Evolutionary conservation across 2,329 filamentous ascomycete genomes (phyloP).

Genomic region (Keithomyces neogunnii): DNA sequence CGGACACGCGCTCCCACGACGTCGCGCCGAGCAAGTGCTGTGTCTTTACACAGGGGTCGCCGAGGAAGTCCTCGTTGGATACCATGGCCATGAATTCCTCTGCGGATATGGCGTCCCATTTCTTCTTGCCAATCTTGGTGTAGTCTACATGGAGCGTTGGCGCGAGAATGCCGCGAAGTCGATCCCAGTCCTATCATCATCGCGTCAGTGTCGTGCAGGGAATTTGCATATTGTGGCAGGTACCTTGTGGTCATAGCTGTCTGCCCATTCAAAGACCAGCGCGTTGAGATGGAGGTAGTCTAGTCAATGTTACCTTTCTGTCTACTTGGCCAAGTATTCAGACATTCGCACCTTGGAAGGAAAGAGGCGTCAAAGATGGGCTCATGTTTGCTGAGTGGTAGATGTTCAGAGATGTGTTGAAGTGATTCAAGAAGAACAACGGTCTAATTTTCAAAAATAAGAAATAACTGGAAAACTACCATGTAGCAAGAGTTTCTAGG

Average conservation of each 20-base stretch:
- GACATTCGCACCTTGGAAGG: background rate
- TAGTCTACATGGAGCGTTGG: slow-evolving; percentile 28
- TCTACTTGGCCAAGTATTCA: background rate
- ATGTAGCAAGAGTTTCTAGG: too few species aligned
- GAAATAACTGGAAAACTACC: too few species aligned
- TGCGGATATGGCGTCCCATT: slow-evolving; percentile 46
- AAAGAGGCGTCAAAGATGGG: background rate
- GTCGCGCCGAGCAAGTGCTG: slow-evolving; percentile 49
- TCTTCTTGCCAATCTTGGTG: slow-evolving; percentile 38
- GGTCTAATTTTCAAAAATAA: too few species aligned
- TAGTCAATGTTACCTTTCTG: background rate
- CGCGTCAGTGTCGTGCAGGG: background rate
- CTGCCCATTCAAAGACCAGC: slow-evolving; percentile 48
- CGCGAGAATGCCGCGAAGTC: slow-evolving; percentile 44
- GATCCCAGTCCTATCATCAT: slow-evolving; percentile 36
- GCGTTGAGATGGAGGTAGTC: background rate
- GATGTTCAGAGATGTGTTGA: too few species aligned
- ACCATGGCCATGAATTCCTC: slow-evolving; percentile 44
- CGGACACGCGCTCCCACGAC: slow-evolving; percentile 34
- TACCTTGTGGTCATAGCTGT: slow-evolving; percentile 55
- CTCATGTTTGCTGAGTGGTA: too few species aligned
- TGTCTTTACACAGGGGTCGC: slow-evolving; percentile 43
- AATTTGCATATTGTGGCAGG: background rate
- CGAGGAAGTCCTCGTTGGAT: slow-evolving; percentile 42
- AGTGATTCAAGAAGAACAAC: too few species aligned